Evolutionary conservation across 768 basidiomycete species (phyloP).

Genomic region (Phylloporus arenicola): DNA sequence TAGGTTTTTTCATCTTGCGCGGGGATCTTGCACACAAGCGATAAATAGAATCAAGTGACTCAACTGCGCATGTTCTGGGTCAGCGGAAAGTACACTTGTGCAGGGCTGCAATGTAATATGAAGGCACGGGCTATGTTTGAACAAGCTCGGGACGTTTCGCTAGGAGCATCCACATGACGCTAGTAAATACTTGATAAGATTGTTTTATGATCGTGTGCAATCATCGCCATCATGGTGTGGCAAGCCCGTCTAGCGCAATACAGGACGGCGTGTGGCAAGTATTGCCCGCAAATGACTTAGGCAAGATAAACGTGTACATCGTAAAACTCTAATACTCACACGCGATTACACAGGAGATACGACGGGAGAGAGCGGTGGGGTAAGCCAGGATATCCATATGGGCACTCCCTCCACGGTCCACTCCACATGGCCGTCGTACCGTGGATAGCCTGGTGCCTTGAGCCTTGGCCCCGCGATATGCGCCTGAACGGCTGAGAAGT

Average conservation of each 20-base stretch:
- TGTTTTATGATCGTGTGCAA: not conserved
- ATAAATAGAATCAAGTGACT: not conserved
- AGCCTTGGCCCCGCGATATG: not conserved
- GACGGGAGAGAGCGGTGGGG: no score
- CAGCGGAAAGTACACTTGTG: not conserved
- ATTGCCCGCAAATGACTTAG: not conserved
- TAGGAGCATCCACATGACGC: not conserved
- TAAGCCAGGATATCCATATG: no score
- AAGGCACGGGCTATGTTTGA: not conserved
- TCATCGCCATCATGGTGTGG: not conserved
- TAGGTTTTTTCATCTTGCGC: not conserved
- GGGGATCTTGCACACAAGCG: not conserved
- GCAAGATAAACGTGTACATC: not conserved
- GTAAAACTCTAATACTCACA: not conserved
- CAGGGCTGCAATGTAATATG: not conserved
- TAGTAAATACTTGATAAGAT: not conserved
- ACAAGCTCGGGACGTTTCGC: not conserved
- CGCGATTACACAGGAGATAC: not conserved
- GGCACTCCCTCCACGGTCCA: no score
- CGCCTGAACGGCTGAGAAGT: not conserved
- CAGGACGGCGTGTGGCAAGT: not conserved
- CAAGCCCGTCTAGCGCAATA: not conserved
- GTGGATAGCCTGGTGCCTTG: not conserved
- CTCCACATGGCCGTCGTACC: not conserved
- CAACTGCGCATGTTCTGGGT: not conserved